Evolutionary conservation across 2,329 filamentous ascomycete species (phyloP).

Genomic region (Sphaerostilbella broomeana): DNA sequence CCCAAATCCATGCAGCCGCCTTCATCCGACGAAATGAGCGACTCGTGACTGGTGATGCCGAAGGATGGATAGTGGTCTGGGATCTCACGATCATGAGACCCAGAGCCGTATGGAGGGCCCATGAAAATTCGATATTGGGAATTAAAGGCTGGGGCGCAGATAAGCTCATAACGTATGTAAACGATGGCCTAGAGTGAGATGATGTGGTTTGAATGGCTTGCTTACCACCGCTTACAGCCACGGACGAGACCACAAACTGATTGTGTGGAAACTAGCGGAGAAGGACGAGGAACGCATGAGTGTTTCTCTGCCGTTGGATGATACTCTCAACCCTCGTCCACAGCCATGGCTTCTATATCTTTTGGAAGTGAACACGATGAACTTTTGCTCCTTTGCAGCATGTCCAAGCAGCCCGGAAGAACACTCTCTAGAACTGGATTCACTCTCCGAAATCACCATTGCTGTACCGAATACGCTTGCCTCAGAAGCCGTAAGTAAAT

Average conservation of each 20-base stretch:
- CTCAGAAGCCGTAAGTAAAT: slow-evolving; percentile 56
- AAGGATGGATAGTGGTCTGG: slow-evolving; percentile 86
- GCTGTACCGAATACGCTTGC: slow-evolving; percentile 74
- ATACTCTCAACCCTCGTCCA: slow-evolving; percentile 39
- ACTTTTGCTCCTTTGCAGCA: slow-evolving; percentile 81
- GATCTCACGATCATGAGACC: slow-evolving; percentile 74
- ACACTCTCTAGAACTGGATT: slow-evolving; percentile 14
- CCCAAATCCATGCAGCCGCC: slow-evolving; percentile 68
- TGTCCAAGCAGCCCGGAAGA: slow-evolving; percentile 36
- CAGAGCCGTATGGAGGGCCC: slow-evolving; percentile 78
- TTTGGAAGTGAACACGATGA: slow-evolving; percentile 83
- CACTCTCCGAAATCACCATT: slow-evolving; percentile 49
- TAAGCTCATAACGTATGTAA: slow-evolving; percentile 72
- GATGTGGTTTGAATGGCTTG: background rate
- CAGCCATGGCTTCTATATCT: slow-evolving; percentile 82
- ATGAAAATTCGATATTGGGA: slow-evolving; percentile 69
- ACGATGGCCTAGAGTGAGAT: background rate
- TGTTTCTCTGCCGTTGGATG: slow-evolving; percentile 64
- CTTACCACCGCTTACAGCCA: slow-evolving; percentile 50
- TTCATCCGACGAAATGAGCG: slow-evolving; percentile 70
- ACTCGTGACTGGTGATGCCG: slow-evolving; percentile 79
- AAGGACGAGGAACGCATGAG: slow-evolving; percentile 59
- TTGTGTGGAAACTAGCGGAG: slow-evolving; percentile 69
- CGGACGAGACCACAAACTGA: slow-evolving; percentile 79
- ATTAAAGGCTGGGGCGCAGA: slow-evolving; percentile 64